Evolutionary conservation across 2,329 filamentous ascomycete genomes (phyloP).

Genomic region (Catunica adiposa): DNA sequence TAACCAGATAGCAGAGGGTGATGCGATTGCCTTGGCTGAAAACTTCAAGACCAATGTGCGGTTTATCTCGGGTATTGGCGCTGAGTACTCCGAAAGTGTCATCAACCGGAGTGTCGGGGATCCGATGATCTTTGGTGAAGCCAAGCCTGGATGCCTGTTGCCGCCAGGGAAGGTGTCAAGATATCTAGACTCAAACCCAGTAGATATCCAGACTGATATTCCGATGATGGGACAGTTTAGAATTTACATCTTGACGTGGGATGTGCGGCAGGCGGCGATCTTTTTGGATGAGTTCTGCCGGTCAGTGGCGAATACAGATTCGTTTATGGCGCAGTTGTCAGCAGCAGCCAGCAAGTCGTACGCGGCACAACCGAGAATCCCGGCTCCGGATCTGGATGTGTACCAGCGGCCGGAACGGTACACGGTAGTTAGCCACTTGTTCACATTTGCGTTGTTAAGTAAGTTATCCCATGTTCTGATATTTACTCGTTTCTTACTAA

Average conservation of each 20-base stretch:
- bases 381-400: conserved; percentile 40
- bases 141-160: conserved; percentile 38
- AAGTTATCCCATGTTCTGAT: conserved; percentile 20
- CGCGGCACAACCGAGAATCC: conserved; percentile 36
- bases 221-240: conserved; percentile 64
- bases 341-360: conserved; percentile 46
- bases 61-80: conserved; percentile 58
- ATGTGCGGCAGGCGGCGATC: conserved; percentile 36
- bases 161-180: conserved; percentile 55
- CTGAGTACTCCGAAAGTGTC: conserved; percentile 37
- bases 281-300: conserved; percentile 46
- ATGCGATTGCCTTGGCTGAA: conserved; percentile 44
- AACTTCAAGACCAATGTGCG: conserved; percentile 56
- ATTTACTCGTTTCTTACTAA: conserved; percentile 4
- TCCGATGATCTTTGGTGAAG: conserved; percentile 29
- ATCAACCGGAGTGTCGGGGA: conserved; percentile 31
- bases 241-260: conserved; percentile 52
- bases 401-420: conserved; percentile 54
- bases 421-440: conserved; percentile 47
- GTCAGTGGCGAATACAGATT: conserved; percentile 32
- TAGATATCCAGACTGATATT: conserved; percentile 63
- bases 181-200: conserved; percentile 61
- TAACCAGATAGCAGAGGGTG: conserved; percentile 42
- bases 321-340: conserved; percentile 43
- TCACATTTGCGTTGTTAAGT: conserved; percentile 55